Evolutionary conservation across 306 rosid genomes (phyloP).

Genomic region (Pyrus bretschneideri): DNA sequence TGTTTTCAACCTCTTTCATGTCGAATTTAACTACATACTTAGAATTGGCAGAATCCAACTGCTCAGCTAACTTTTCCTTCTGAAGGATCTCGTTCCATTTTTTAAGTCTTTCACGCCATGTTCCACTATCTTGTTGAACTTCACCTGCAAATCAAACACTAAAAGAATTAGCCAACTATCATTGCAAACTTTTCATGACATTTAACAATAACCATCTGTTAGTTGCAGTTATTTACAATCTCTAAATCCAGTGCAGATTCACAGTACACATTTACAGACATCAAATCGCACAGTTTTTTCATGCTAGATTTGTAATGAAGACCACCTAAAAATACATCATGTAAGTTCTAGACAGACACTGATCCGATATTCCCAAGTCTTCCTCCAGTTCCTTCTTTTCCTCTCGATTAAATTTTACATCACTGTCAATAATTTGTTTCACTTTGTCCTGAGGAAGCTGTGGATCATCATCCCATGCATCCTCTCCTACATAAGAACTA

Average conservation of each 20-base stretch:
- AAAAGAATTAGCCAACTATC: slow-evolving; percentile 5
- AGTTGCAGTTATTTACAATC: background rate
- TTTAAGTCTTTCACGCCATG: slow-evolving; percentile 81
- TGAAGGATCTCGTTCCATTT: slow-evolving; percentile 75
- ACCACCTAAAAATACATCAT: background rate
- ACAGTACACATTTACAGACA: background rate
- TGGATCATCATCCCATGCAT: slow-evolving; percentile 87
- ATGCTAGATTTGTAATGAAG: background rate
- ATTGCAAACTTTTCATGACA: slow-evolving; percentile 9
- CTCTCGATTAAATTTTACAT: slow-evolving; percentile 44
- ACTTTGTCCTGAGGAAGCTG: slow-evolving; percentile 48
- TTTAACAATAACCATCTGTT: slow-evolving; percentile 9
- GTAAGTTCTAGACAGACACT: slow-evolving; percentile 10
- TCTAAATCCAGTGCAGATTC: background rate
- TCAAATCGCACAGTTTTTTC: background rate
- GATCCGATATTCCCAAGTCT: slow-evolving; percentile 75
- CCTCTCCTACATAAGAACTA: slow-evolving; percentile 83
- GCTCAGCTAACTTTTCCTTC: slow-evolving; percentile 54
- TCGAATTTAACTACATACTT: slow-evolving; percentile 85
- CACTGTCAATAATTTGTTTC: slow-evolving; percentile 52
- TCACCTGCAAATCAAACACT: slow-evolving; percentile 34
- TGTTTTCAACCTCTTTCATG: slow-evolving; percentile 96
- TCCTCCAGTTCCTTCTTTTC: slow-evolving; percentile 56
- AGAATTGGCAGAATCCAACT: slow-evolving; percentile 53
- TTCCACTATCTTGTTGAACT: slow-evolving; percentile 39